A percentile compares a stretch with the other conserved stretches of the same genome.
Conservation (phyloP, 192 early-diverging fungal genomes). For the Coemansia nantahalensis region DNA sequence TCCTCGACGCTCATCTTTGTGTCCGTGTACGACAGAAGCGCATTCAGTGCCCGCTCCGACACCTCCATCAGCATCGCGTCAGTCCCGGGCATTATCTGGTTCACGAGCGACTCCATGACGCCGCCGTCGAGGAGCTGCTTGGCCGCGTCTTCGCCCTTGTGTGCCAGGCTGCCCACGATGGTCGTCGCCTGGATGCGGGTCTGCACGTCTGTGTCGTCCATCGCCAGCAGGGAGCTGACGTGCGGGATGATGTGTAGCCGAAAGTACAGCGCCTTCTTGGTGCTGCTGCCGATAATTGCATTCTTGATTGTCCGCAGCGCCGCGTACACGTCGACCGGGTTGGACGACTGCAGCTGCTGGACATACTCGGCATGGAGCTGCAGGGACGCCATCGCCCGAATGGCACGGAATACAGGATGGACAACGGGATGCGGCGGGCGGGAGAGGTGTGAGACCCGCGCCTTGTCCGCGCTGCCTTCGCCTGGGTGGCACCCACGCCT, state of each 20-base stretch:
- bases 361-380: conserved; percentile 17
- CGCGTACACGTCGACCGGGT: conserved; percentile 42
- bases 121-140: conserved; percentile 24
- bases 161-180: conserved; percentile 44
- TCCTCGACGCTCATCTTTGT: conserved; percentile 25
- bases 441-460: too few relatives aligned
- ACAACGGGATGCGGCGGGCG: too few relatives aligned
- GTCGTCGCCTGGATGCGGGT: conserved; percentile 46
- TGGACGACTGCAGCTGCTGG: conserved; percentile 40
- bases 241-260: conserved; percentile 33
- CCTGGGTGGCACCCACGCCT: too few relatives aligned
- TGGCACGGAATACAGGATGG: too few relatives aligned
- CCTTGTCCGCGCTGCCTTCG: too few relatives aligned
- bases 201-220: conserved; percentile 31
- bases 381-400: conserved; percentile 14
- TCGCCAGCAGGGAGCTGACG: conserved; percentile 29
- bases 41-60: conserved; percentile 48
- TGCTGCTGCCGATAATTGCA: conserved; percentile 47
- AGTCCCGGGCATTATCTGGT: conserved; percentile 31
- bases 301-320: conserved; percentile 49
- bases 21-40: conserved; percentile 30
- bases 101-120: conserved; percentile 32
- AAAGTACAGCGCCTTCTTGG: conserved; percentile 45
- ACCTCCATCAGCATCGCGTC: conserved; percentile 28
- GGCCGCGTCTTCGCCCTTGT: conserved; percentile 32